Evolutionary conservation across 129 eudicot species (phyloP).

Genomic region (Helianthus annuus): DNA sequence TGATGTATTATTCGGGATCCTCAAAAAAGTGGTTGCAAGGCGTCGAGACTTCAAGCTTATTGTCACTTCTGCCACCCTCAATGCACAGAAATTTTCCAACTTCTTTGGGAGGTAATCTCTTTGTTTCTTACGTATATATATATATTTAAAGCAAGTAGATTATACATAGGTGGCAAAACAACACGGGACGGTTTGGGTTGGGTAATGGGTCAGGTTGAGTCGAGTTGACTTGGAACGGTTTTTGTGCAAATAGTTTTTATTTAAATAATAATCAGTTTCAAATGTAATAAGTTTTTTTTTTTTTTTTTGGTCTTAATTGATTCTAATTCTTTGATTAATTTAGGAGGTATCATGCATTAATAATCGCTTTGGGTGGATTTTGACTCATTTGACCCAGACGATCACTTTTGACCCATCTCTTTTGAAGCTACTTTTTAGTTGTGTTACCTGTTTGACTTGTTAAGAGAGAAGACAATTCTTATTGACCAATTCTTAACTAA

Average conservation of each 20-base stretch:
- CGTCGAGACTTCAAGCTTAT: conserved; percentile 78
- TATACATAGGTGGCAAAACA: not conserved
- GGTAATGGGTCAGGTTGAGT: not conserved
- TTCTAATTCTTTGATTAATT: not conserved
- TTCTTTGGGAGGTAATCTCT: conserved; percentile 62
- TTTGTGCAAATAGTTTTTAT: no score
- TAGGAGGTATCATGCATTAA: not conserved
- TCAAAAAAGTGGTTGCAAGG: conserved; percentile 68
- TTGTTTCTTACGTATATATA: not conserved
- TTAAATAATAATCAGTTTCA: not conserved
- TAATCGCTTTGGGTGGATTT: not conserved
- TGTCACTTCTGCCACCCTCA: conserved; percentile 74
- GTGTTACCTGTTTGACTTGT: not conserved
- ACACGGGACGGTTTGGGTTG: not conserved
- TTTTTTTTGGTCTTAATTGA: not conserved
- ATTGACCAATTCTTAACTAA: not conserved
- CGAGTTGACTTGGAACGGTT: not conserved
- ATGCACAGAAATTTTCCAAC: conserved; percentile 65
- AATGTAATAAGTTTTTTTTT: not conserved
- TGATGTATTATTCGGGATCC: conserved; percentile 67
- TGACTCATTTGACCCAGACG: not conserved
- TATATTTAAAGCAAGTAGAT: not conserved
- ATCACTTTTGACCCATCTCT: not conserved
- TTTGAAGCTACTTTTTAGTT: not conserved
- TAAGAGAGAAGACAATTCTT: not conserved